These are phyloP conservation scores for Populus hybrid DNA, from an alignment of 441 rosid species.

Conservation along the genomic window DNA sequence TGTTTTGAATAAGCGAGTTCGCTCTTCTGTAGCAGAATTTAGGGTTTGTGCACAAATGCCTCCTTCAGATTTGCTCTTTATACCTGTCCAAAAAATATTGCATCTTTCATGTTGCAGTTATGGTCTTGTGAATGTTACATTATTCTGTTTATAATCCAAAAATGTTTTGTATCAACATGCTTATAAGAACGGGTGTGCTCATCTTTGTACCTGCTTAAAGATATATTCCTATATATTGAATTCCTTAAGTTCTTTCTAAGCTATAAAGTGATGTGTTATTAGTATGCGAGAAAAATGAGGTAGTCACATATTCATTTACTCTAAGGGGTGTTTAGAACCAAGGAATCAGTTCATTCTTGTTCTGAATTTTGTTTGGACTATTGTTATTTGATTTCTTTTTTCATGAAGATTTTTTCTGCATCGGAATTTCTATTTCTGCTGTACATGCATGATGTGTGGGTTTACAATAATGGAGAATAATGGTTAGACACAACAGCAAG, in stretches of 20 bases:
- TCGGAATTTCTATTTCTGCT: background rate
- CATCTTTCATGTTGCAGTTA: background rate
- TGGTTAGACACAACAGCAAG: background rate
- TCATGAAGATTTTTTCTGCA: background rate
- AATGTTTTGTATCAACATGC: background rate
- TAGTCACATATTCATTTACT: too few species aligned
- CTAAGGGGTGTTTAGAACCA: too few species aligned
- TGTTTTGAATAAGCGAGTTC: conserved; percentile 49
- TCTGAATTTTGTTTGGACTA: background rate
- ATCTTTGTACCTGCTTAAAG: background rate
- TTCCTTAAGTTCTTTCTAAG: background rate
- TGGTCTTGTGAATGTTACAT: background rate
- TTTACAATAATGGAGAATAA: background rate
- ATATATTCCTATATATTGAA: background rate
- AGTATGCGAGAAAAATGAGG: too few species aligned
- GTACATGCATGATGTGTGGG: background rate
- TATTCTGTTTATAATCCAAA: background rate
- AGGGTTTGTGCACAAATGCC: conserved; percentile 41
- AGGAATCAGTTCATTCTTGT: too few species aligned
- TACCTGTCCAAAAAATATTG: background rate
- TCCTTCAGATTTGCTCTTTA: conserved; percentile 5
- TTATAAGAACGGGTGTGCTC: background rate
- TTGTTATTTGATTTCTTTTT: background rate
- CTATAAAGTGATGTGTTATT: too few species aligned
- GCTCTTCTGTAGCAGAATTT: conserved; percentile 48